These are phyloP conservation scores for Metschnikowia lachancei DNA, from an alignment of 805 yeast species.

Conservation along the genomic window DNA sequence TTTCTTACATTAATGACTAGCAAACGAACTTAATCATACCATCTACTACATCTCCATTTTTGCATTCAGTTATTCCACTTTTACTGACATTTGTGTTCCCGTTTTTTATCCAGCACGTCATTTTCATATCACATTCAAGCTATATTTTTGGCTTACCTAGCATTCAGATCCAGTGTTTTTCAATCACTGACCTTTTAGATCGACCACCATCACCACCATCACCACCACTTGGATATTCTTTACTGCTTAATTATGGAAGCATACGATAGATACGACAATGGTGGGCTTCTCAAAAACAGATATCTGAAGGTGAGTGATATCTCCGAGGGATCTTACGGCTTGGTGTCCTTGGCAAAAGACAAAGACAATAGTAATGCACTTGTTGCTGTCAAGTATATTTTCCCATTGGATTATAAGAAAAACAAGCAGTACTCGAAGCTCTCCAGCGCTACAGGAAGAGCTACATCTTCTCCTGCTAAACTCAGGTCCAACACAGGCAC, in stretches of 20 bases:
- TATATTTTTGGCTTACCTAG: background rate
- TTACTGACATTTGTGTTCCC: background rate
- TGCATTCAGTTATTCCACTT: slow-evolving; percentile 1
- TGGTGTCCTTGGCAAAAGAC: slow-evolving; percentile 85
- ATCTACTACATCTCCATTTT: slow-evolving; percentile 1
- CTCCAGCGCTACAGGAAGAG: slow-evolving; percentile 22
- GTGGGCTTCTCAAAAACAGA: slow-evolving; percentile 52
- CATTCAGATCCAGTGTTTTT: background rate
- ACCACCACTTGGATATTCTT: background rate
- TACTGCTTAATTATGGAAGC: slow-evolving; percentile 31
- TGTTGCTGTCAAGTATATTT: slow-evolving; percentile 85
- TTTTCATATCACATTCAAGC: background rate
- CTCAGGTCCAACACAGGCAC: slow-evolving; percentile 22
- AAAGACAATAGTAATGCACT: slow-evolving; percentile 42
- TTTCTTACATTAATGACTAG: slow-evolving; percentile 9
- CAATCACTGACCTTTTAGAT: background rate
- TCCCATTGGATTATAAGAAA: slow-evolving; percentile 48
- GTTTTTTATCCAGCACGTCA: background rate
- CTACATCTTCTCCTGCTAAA: slow-evolving; percentile 38
- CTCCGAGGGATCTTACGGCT: slow-evolving; percentile 91
- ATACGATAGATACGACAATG: slow-evolving; percentile 38
- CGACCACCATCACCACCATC: background rate
- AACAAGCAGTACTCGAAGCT: slow-evolving; percentile 21
- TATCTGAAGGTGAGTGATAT: slow-evolving; percentile 71
- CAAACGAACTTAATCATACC: slow-evolving; percentile 7